Percentiles rank a stretch among this genome's conserved stretches.
Evolutionary conservation across 148 eudicot species (phyloP).

Genomic region (Silene conica): DNA sequence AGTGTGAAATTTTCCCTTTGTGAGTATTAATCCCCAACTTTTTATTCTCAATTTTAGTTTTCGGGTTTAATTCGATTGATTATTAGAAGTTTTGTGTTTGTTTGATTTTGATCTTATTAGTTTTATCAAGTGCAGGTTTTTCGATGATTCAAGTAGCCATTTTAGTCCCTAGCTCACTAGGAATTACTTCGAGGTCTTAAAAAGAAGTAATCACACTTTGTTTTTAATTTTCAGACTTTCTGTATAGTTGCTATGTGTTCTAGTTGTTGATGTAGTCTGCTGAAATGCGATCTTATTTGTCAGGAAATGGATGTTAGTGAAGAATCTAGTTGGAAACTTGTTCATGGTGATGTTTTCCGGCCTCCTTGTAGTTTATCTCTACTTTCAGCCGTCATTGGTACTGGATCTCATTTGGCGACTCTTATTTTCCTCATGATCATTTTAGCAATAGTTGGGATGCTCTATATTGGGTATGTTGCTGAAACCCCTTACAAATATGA

Average conservation of each 20-base stretch:
- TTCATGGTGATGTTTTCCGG: conserved; percentile 85
- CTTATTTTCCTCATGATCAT: conserved; percentile 78
- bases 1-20: too few species aligned
- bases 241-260: conserved; percentile 1
- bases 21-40: too few species aligned
- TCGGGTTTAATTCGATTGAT: too few species aligned
- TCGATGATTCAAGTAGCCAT: too few species aligned
- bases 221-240: too few species aligned
- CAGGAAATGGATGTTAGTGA: conserved; percentile 92
- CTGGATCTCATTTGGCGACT: conserved; percentile 77
- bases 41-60: too few species aligned
- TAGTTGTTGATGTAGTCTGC: conserved; percentile 6
- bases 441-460: conserved; percentile 72
- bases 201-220: too few species aligned
- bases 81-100: too few species aligned
- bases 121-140: too few species aligned
- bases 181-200: too few species aligned
- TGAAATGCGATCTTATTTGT: conserved; percentile 11
- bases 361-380: conserved; percentile 63
- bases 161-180: too few species aligned
- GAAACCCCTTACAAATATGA: neutral
- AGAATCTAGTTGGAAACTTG: conserved; percentile 84
- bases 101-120: too few species aligned
- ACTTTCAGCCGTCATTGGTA: conserved; percentile 72
- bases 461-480: conserved; percentile 61